Base-by-base conservation (phyloP, 1,284 basidiomycete genomes). In the Ustilago lituana region DNA sequence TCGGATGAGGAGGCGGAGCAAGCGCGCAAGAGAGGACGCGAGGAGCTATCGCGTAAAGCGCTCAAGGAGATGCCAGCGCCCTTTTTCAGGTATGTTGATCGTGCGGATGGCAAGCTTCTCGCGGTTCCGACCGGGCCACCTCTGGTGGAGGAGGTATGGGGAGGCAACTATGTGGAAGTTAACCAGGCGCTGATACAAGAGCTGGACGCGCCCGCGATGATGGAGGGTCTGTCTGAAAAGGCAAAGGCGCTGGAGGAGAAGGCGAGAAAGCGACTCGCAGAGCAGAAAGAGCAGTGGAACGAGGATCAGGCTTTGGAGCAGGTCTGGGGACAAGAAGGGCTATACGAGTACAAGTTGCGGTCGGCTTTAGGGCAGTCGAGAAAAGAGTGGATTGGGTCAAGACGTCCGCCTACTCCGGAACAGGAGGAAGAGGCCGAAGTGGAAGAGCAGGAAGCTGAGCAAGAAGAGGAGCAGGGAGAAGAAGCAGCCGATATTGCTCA, bases 271-370 rank as follows among this genome's bases (percentile, higher is more conserved):
- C 47, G 68, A 6, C 32, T 71, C 14, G 22, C 22, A 10, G 26
- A 37, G 23, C 57, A 61, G 36, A 32, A 23, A 1, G 33, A 57
- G 10, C 33, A 15, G 15, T 61, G 52, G 53, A 49, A 64, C 12
- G 33, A 64, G 9, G 61, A 70, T 12, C 61, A 54, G 15, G 51
- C 39, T 4, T 17, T 70, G 14, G 53, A 70, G 26, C 14, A 47
- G 9, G 29, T 55, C 3, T 70, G 67, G 67, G 61, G 67, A 3
- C 56, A 48, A n/a, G 67, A 70, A 31, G 61, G 67, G 1, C 27
- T 65, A 38, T 70, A 70, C 57, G 67, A 70, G 54, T 61, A 57
- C 47, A 56, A 64, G 51, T 47, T 70, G 46, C 48, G 67, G 2
- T 46, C 41, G 5, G 49, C 46, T 5, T 10, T 70, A 4, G 57